Conservation (phyloP, 495 filamentous ascomycete species). For the Aspergillus baeticus region DNA sequence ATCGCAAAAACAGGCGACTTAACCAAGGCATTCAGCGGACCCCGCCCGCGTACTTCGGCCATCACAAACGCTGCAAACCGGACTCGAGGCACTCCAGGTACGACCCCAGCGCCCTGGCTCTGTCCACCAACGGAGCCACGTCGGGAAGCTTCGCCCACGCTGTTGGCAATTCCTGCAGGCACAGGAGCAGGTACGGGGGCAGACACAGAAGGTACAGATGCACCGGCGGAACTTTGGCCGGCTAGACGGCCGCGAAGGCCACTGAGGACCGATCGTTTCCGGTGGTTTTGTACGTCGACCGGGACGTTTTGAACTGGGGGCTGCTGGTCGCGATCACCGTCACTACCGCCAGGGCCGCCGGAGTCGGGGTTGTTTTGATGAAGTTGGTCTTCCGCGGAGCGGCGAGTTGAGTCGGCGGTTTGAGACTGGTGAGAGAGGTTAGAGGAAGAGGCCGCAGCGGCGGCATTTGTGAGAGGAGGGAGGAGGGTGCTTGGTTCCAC, state of each 20-base stretch:
- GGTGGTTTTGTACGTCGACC: slow-evolving; percentile 31
- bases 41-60: slow-evolving; percentile 70
- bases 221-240: slow-evolving; percentile 11
- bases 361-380: slow-evolving; percentile 9
- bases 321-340: slow-evolving; percentile 6
- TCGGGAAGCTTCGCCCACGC: slow-evolving; percentile 11
- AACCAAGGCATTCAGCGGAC: slow-evolving; percentile 68
- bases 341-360: neutral
- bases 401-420: slow-evolving; percentile 18
- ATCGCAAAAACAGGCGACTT: slow-evolving; percentile 89
- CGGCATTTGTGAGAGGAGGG: slow-evolving; percentile 63
- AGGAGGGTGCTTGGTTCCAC: slow-evolving; percentile 63
- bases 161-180: neutral
- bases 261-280: slow-evolving; percentile 45
- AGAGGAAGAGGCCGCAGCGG: slow-evolving; percentile 40
- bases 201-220: slow-evolving; percentile 3
- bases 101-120: slow-evolving; percentile 11
- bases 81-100: slow-evolving; percentile 41
- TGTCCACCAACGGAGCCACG: neutral
- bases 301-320: too few relatives aligned
- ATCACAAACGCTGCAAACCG: slow-evolving; percentile 83
- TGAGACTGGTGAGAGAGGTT: slow-evolving; percentile 30
- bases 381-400: slow-evolving; percentile 21
- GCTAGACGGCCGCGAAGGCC: slow-evolving; percentile 44
- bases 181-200: slow-evolving; percentile 17